Evolutionary conservation across 352 stramenopile genomes (phyloP).

Genomic region (Phytophthora constricta): DNA sequence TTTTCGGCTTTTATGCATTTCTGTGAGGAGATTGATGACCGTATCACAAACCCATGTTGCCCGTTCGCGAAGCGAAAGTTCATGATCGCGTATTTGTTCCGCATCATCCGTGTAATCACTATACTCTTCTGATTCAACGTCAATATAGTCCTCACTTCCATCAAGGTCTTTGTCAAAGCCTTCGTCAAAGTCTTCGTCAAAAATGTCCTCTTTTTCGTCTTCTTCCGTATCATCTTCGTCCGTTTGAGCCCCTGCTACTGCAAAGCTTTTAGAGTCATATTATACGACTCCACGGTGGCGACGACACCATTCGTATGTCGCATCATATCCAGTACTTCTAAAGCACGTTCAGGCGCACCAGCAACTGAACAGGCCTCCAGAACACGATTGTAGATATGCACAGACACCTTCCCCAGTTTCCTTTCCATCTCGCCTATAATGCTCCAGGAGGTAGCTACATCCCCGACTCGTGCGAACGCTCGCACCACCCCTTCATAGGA

Average conservation of each 20-base stretch:
- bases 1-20: constrained; percentile 38
- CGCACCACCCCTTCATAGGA: constrained; percentile 61
- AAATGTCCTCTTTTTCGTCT: constrained; percentile 20
- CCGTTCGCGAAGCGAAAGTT: constrained; percentile 28
- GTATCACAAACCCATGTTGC: constrained; percentile 29
- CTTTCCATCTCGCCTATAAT: constrained; percentile 53
- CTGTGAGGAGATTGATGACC: constrained; percentile 36
- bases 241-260: constrained; percentile 29
- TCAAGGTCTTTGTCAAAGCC: constrained; percentile 6
- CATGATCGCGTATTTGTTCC: not conserved
- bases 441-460: constrained; percentile 49
- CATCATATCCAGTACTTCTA: constrained; percentile 56
- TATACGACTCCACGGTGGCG: constrained; percentile 61
- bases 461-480: constrained; percentile 56
- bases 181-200: constrained; percentile 16
- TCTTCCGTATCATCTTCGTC: constrained; percentile 32
- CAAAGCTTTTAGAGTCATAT: constrained; percentile 64
- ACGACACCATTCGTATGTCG: constrained; percentile 26
- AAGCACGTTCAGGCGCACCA: constrained; percentile 39
- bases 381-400: constrained; percentile 63
- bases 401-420: constrained; percentile 44
- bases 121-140: constrained; percentile 3
- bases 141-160: not conserved
- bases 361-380: constrained; percentile 61
- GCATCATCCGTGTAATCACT: not conserved